Conservation (phyloP, 2,329 filamentous ascomycete species). For the Diaporthe velutina region DNA sequence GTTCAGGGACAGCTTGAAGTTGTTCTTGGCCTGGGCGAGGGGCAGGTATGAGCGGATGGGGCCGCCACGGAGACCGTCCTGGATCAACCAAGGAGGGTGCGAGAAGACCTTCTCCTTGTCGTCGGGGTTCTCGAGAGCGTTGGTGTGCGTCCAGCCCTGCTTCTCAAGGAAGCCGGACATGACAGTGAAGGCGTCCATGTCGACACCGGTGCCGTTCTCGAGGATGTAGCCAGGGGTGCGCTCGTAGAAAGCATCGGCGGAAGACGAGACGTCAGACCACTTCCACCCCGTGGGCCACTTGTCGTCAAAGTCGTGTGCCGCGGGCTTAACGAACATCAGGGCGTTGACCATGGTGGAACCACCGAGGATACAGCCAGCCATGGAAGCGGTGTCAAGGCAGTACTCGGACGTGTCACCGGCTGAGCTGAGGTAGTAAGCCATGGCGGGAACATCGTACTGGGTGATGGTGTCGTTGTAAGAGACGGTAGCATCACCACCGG, state of each 20-base stretch:
- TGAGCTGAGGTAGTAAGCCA: constrained; percentile 45
- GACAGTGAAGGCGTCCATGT: constrained; percentile 39
- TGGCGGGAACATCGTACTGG: constrained; percentile 49
- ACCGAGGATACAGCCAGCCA: constrained; percentile 53
- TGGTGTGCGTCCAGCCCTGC: constrained; percentile 40
- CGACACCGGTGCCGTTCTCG: constrained; percentile 43
- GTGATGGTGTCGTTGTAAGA: constrained; percentile 51
- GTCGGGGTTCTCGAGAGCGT: constrained; percentile 41
- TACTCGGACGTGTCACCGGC: constrained; percentile 44
- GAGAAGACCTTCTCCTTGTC: constrained; percentile 41
- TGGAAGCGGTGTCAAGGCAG: constrained; percentile 52
- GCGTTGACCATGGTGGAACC: constrained; percentile 52
- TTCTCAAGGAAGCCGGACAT: constrained; percentile 39
- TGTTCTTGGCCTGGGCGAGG: constrained; percentile 42
- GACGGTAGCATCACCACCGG: constrained; percentile 47
- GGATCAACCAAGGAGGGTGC: constrained; percentile 42
- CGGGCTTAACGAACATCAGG: constrained; percentile 51
- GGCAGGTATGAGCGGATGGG: constrained; percentile 45
- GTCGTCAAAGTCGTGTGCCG: constrained; percentile 48
- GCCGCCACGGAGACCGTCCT: constrained; percentile 41
- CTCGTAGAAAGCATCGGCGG: constrained; percentile 46
- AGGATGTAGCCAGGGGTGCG: constrained; percentile 45
- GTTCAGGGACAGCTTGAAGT: constrained; percentile 45
- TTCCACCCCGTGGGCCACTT: constrained; percentile 50
- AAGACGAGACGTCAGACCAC: constrained; percentile 45